Percentiles rank a stretch among this genome's conserved stretches.
Evolutionary conservation across 78 protist species (phyloP).

Genomic region (slime mould (Dictyostelium discoideum)): DNA sequence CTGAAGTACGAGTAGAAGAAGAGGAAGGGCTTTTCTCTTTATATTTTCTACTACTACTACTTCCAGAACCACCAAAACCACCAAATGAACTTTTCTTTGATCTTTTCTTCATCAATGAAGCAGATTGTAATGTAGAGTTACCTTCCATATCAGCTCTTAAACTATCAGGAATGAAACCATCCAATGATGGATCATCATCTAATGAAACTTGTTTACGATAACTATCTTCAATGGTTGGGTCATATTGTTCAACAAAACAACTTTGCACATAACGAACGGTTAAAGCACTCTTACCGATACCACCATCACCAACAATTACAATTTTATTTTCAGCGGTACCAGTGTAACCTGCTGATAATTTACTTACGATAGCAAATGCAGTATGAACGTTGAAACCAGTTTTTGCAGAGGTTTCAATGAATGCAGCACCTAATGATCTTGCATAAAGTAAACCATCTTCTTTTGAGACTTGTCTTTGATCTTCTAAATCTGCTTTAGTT

Average conservation of each 20-base stretch:
- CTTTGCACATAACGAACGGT: conserved; percentile 74
- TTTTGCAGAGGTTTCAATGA: conserved; percentile 83
- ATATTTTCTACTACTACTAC: not conserved
- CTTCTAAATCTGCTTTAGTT: conserved; percentile 96
- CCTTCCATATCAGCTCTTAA: not conserved
- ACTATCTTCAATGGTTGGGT: conserved; percentile 95
- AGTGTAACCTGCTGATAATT: not conserved
- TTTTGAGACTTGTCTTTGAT: conserved; percentile 82
- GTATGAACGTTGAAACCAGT: conserved; percentile 80
- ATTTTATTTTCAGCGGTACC: conserved; percentile 25
- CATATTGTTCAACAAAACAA: conserved; percentile 86
- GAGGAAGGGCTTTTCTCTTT: not conserved
- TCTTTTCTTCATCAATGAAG: not conserved
- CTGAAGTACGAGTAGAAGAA: not conserved
- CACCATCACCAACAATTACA: conserved; percentile 87
- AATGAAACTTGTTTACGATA: conserved; percentile 85
- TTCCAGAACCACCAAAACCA: conserved; percentile 29
- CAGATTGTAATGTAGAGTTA: not conserved
- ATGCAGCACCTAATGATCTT: conserved; percentile 31
- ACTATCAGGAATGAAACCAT: not conserved
- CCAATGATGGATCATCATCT: not conserved
- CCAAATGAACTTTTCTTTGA: not conserved
- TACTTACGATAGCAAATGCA: conserved; percentile 79
- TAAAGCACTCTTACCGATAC: conserved; percentile 86
- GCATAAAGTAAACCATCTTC: conserved; percentile 80